A percentile compares a stretch with the other conserved stretches of the same genome.
Conservation (phyloP, 371 early-diverging fungal genomes). For the Mortierella sp. region DNA sequence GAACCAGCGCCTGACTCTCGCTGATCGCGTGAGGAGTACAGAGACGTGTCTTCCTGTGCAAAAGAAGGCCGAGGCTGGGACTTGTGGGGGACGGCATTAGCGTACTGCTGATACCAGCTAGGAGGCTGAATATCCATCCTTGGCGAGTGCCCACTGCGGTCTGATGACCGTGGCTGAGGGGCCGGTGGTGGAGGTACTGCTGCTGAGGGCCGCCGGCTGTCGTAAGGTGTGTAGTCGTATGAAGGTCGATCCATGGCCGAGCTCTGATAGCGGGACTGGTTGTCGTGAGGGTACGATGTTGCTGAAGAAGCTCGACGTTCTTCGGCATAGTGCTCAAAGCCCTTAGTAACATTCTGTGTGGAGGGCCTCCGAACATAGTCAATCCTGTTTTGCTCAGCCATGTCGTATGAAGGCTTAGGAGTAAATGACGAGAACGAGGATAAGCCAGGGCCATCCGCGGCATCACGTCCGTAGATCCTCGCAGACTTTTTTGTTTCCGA, state of each 20-base stretch:
- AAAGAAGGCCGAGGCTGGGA: conserved; percentile 10
- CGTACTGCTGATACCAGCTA: conserved; percentile 52
- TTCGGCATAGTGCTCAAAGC: conserved; percentile 14
- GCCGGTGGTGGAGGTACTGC: conserved; percentile 7
- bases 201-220: conserved; percentile 6
- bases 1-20: conserved; percentile 29
- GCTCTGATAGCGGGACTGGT: conserved; percentile 16
- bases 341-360: background rate
- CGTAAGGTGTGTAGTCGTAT: conserved; percentile 19
- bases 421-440: conserved; percentile 30
- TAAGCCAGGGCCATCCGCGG: conserved; percentile 33
- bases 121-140: conserved; percentile 33
- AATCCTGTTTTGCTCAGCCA: conserved; percentile 20
- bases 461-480: conserved; percentile 49
- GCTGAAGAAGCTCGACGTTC: conserved; percentile 14
- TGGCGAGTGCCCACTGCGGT: conserved; percentile 24
- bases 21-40: conserved; percentile 9
- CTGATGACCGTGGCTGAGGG: conserved; percentile 16
- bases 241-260: conserved; percentile 4
- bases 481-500: conserved; percentile 24
- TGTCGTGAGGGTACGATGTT: background rate
- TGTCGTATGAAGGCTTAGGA: conserved; percentile 28
- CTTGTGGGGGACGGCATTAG: conserved; percentile 29
- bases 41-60: conserved; percentile 20
- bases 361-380: conserved; percentile 25